Evolutionary conservation across 2,329 filamentous ascomycete species (phyloP).

Genomic region (Dothideomycetidae sp.): DNA sequence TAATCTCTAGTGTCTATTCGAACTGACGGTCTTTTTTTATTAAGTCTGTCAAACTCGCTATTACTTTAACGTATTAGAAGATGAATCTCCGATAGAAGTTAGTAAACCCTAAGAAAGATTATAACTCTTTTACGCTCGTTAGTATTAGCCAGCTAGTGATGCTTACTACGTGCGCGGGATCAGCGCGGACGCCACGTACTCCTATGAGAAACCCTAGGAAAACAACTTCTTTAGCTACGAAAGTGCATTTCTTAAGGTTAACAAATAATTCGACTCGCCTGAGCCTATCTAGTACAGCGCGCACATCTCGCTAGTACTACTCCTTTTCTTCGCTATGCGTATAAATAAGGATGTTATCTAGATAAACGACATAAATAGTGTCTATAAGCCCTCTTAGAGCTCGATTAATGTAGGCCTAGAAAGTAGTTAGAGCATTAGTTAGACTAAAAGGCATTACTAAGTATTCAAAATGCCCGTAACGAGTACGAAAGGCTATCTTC

Average conservation of each 20-base stretch:
- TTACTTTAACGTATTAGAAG: constrained; percentile 1
- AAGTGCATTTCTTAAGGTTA: constrained; percentile 12
- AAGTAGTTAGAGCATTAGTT: constrained; percentile 15
- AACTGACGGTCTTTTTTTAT: constrained; percentile 3
- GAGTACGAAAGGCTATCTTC: constrained; percentile 15
- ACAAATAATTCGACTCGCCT: constrained; percentile 7
- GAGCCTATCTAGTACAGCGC: constrained; percentile 6
- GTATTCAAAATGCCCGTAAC: constrained; percentile 17
- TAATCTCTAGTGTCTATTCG: neutral
- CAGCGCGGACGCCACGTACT: constrained; percentile 1
- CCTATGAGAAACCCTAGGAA: constrained; percentile 13
- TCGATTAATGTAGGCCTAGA: constrained; percentile 19
- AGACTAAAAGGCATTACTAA: constrained; percentile 18
- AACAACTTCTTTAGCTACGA: constrained; percentile 10
- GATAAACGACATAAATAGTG: constrained; percentile 16
- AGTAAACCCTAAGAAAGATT: constrained; percentile 10
- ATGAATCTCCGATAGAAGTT: constrained; percentile 12
- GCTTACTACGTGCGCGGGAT: neutral
- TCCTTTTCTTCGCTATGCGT: constrained; percentile 13
- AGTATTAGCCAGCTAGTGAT: constrained; percentile 4
- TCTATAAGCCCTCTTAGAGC: constrained; percentile 12
- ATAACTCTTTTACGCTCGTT: constrained; percentile 1
- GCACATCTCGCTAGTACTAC: neutral
- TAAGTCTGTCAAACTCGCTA: neutral
- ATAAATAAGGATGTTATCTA: constrained; percentile 22